These are phyloP conservation scores for Boechera retrofracta DNA, from an alignment of 345 rosid species.

Conservation along the genomic window DNA sequence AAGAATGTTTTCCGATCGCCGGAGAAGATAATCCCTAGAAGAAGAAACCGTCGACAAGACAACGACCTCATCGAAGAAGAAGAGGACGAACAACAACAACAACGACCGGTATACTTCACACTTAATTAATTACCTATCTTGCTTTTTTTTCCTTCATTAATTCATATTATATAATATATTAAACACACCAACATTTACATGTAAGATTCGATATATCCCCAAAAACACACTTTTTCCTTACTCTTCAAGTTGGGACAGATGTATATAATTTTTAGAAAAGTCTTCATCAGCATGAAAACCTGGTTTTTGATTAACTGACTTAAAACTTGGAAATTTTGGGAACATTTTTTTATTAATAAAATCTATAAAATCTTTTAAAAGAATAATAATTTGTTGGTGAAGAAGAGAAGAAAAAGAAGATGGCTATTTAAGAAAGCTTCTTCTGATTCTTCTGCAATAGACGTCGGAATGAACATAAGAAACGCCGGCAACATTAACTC, in stretches of 20 bases:
- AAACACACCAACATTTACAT: background rate
- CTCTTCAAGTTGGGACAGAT: background rate
- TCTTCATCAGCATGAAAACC: background rate
- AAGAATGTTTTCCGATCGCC: conserved; percentile 77
- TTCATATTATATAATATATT: background rate
- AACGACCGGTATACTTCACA: conserved; percentile 27
- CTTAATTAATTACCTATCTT: background rate
- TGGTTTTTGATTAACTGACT: background rate
- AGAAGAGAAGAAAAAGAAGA: conserved; percentile 74
- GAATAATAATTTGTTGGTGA: conserved; percentile 32
- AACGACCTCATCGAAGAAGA: conserved; percentile 41
- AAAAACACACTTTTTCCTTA: background rate
- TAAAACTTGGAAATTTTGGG: background rate
- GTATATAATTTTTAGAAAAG: background rate
- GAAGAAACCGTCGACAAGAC: conserved; percentile 46
- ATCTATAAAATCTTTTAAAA: background rate
- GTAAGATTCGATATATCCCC: background rate
- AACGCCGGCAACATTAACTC: background rate
- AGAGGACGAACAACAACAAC: conserved; percentile 65
- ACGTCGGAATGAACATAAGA: background rate
- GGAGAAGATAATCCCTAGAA: conserved; percentile 53
- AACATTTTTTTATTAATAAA: background rate
- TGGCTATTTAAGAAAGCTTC: conserved; percentile 67
- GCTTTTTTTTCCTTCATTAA: background rate
- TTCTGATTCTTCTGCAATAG: conserved; percentile 46